phyloP scores from a whole-genome alignment of 306 rosid genomes.

The Sechiopsis laciniata region DNA sequence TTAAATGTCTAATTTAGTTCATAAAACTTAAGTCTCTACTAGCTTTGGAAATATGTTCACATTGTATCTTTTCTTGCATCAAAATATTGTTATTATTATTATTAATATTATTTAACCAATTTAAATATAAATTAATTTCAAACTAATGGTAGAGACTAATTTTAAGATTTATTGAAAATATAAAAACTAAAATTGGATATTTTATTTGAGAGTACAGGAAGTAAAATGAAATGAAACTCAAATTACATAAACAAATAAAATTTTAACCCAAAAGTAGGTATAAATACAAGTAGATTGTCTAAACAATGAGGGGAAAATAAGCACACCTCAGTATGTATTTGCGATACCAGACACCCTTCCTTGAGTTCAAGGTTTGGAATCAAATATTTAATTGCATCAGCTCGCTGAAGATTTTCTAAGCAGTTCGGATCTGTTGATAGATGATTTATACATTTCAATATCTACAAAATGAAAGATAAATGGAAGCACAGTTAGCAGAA shows the following conservation, averaged over 20 bases:
- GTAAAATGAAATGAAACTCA: too few species aligned
- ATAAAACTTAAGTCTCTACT: too few species aligned
- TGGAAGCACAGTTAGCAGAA: background rate
- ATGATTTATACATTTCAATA: slow-evolving; percentile 83
- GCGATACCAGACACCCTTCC: slow-evolving; percentile 88
- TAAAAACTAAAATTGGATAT: too few species aligned
- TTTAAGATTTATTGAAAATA: background rate
- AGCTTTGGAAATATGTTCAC: too few species aligned
- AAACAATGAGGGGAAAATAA: slow-evolving; percentile 21
- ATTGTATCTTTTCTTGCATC: too few species aligned
- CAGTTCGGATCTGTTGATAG: slow-evolving; percentile 98
- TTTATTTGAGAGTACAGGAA: too few species aligned
- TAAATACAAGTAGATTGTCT: too few species aligned
- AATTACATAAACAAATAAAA: too few species aligned
- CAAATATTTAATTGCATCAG: slow-evolving; percentile 92
- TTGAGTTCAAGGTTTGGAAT: slow-evolving; percentile 97
- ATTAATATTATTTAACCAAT: too few species aligned
- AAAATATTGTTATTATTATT: too few species aligned
- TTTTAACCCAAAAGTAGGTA: too few species aligned
- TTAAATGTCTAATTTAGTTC: too few species aligned
- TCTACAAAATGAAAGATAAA: slow-evolving; percentile 42
- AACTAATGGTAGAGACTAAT: background rate
- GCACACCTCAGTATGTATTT: slow-evolving; percentile 83
- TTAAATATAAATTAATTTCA: background rate
- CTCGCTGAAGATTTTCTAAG: slow-evolving; percentile 98